phyloP scores from a whole-genome alignment of 2,329 filamentous ascomycete species.

The Didymosphaeria variabile region DNA sequence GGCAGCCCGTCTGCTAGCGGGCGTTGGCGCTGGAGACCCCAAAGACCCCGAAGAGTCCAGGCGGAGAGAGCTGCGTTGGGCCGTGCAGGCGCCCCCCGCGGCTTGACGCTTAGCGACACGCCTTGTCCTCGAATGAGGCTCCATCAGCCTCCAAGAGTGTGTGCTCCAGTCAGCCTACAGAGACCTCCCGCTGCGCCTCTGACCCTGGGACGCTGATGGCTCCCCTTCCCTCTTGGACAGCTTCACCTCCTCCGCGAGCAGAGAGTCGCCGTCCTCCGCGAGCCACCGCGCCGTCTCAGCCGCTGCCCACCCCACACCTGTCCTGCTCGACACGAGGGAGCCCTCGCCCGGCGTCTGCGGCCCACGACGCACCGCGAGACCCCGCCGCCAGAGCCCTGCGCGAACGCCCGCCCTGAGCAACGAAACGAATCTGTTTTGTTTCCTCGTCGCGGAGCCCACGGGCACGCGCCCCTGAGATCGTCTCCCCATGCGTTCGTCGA shows the following conservation, averaged over 20 bases:
- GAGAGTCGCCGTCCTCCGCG: not conserved
- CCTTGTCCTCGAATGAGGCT: conserved; percentile 17
- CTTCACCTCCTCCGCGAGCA: conserved; percentile 10
- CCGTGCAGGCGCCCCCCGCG: not conserved
- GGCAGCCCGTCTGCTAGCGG: no score
- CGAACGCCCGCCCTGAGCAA: not conserved
- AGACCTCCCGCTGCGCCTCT: conserved; percentile 6
- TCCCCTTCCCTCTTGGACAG: not conserved
- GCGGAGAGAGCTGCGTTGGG: not conserved
- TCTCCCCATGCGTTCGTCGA: conserved; percentile 32
- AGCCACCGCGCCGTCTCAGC: no score
- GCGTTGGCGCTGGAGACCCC: no score
- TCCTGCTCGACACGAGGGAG: not conserved
- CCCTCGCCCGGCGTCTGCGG: not conserved
- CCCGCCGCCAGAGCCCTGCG: conserved; percentile 3
- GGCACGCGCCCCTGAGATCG: conserved; percentile 24
- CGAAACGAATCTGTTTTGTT: not conserved
- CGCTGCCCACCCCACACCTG: not conserved
- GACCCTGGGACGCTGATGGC: conserved; percentile 13
- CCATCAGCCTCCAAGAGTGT: conserved; percentile 9
- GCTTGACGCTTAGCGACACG: conserved; percentile 4
- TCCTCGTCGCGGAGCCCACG: not conserved
- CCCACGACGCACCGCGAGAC: not conserved
- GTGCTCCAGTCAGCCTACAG: conserved; percentile 13
- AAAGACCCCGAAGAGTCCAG: no score